Percentiles rank a stretch among this genome's conserved stretches.
phyloP scores from a whole-genome alignment of 1,284 basidiomycete genomes.

The Pseudozyma sp. region DNA sequence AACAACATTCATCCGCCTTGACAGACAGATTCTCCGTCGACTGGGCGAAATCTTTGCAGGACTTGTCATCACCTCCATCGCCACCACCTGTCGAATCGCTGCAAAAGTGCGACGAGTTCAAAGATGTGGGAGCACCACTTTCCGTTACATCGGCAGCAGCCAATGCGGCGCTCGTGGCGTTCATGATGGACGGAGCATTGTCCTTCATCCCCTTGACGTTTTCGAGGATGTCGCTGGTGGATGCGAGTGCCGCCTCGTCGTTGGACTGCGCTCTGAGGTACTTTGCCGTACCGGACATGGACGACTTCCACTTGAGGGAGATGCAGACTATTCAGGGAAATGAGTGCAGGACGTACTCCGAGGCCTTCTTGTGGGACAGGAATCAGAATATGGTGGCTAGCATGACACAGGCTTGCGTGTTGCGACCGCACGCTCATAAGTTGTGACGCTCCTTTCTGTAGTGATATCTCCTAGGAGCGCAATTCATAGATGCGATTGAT shows the following conservation, averaged over 20 bases:
- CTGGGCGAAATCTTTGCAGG: constrained; percentile 34
- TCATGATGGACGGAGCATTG: constrained; percentile 58
- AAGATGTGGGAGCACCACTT: constrained; percentile 16
- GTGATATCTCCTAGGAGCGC: not conserved
- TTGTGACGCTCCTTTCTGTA: constrained; percentile 1
- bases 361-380: constrained; percentile 46
- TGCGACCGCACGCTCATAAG: constrained; percentile 25
- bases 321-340: constrained; percentile 43
- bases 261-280: constrained; percentile 63
- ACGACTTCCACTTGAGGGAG: constrained; percentile 55
- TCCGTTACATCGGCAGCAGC: constrained; percentile 19
- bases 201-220: constrained; percentile 63
- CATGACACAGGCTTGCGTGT: constrained; percentile 52
- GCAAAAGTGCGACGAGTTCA: constrained; percentile 6
- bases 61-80: constrained; percentile 10
- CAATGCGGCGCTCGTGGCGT: constrained; percentile 35
- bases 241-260: constrained; percentile 50
- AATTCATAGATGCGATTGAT: not conserved
- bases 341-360: constrained; percentile 53
- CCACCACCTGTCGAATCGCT: constrained; percentile 6
- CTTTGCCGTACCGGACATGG: constrained; percentile 50
- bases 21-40: constrained; percentile 42
- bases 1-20: constrained; percentile 23
- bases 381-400: constrained; percentile 39
- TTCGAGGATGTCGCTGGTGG: constrained; percentile 33